Evolutionary conservation across 805 yeast genomes (phyloP), one percentile per base, ranked within the genome.

Genomic region (Metschnikowia chrysomelidarum): DNA sequence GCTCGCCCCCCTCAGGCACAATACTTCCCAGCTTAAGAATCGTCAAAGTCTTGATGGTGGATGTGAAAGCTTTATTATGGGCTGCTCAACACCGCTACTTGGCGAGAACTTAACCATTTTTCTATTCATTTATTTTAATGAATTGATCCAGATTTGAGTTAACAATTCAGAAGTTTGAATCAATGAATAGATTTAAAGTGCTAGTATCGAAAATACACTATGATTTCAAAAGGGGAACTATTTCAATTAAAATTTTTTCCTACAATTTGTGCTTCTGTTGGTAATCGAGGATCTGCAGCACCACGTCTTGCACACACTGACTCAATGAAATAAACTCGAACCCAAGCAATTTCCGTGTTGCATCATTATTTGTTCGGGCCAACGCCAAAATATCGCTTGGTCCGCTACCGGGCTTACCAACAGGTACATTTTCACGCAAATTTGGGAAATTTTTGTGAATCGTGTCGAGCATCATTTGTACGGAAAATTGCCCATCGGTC

Each of bases 331-430:
- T 33, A 21, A 50, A 51, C 9, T 46, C 43, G 20, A 46, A 40
- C 14, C 34, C 43, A 34, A 50, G 36, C 17, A 50, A 25, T 23
- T 25, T 23, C 8, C 46, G 33, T 5, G 54, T 49, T 12, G 39
- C 38, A 10, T 31, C 28, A 19, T 50, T 49, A 31, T 30, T 41
- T n/a, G 46, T 43, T 10, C 34, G 24, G 4, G 51, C 50, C 38
- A 47, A 37, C 12, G 52, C 46, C 31, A 46, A 44, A 24, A 60
- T 50, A 39, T 60, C 63, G 1, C 41, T 19, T 2, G 49, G 41
- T 1, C 67, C 69, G 3, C 50, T 22, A 2, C 68, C 68, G 4
- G 59, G 59, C 6, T 36, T 48, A 4, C 71, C 72, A 19, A 45
- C 34, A 20, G 51, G 53, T 7, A 44, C 36, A 8, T 34, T 32